Evolutionary conservation across 208 protist species (phyloP), one percentile per base, ranked within the genome.

Genomic region (Trypanosomatidae sp.): DNA sequence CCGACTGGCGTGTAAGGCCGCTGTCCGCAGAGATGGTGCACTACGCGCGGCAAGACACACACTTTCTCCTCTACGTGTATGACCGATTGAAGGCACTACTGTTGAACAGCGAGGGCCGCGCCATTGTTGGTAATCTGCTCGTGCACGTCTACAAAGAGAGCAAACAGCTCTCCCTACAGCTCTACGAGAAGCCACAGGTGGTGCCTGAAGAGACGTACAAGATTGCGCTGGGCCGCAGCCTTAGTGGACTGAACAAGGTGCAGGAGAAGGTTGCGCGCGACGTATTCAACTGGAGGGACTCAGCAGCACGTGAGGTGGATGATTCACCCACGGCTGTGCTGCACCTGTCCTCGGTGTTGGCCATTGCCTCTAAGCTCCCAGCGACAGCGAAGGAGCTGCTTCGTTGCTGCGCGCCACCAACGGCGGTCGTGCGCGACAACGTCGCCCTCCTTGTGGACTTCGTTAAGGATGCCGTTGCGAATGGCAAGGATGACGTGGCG

Each of bases 11-110:
- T 55, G 89, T 99, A 44, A 85, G 98, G n/a, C 98, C 98, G 7
- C 77, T 99, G n/a, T 90, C 98, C 12, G 88, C 83, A 8, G 98
- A 99, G 66, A 99, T 99, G 98, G 76, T 98, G 13, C 76, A 95
- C 50, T 99, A 99, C 82, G 99, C 98, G 0, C 83, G 98, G 0
- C 87, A 98, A 71, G 99, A 99, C 81, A 99, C 99, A 15, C 99
- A 99, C 88, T 99, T 98, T 79, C 84, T 99, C 0, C 86, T 99
- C 1, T 99, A 98, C 79, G 89, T 99, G 25, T 98, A 99, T 84
- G 98, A 99, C 81, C 79, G 93, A 33, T 76, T 97, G 50, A 87
- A 91, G 73, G 76, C 85, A 46, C 67, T 95, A 56, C 85, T 97
- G 62, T 73, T 96, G 69, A 91, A 91, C 72, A 86, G 74, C 71